Evolutionary conservation across 805 yeast genomes (phyloP).

Genomic region (Myxozyma geophila): DNA sequence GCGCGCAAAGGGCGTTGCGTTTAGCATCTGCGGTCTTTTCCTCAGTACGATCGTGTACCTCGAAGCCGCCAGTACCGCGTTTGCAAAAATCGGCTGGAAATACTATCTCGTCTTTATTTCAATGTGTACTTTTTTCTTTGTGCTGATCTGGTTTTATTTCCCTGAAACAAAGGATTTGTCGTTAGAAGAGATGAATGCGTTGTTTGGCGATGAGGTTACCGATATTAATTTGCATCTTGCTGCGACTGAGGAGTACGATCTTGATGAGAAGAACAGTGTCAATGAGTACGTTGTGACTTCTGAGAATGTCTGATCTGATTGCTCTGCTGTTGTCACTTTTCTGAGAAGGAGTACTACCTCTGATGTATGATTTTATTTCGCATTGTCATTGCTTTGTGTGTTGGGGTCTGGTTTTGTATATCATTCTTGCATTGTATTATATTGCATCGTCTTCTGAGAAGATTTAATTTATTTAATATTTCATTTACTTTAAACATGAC

Average conservation of each 20-base stretch:
- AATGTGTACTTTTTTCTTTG: conserved; percentile 10
- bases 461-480: too few relatives aligned
- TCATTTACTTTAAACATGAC: too few relatives aligned
- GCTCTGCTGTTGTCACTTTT: neutral
- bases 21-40: conserved; percentile 16
- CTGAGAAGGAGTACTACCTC: neutral
- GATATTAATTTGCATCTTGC: conserved; percentile 14
- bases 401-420: neutral
- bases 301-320: neutral
- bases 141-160: conserved; percentile 10
- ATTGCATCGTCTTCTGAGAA: too few relatives aligned
- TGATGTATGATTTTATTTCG: neutral
- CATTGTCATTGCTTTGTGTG: neutral
- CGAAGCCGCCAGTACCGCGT: conserved; percentile 23
- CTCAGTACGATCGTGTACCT: conserved; percentile 14
- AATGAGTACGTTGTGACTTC: neutral
- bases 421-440: neutral
- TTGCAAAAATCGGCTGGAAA: conserved; percentile 24
- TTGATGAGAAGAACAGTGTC: conserved; percentile 7
- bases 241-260: conserved; percentile 2
- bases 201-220: conserved; percentile 19
- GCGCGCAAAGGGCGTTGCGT: conserved; percentile 22
- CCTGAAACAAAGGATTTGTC: conserved; percentile 18
- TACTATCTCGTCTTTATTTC: conserved; percentile 56
- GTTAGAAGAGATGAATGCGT: conserved; percentile 11